Percentiles rank a stretch among this genome's conserved stretches.
phyloP scores from a whole-genome alignment of 176 grass and related monocot genomes.

The Chloris gayana region DNA sequence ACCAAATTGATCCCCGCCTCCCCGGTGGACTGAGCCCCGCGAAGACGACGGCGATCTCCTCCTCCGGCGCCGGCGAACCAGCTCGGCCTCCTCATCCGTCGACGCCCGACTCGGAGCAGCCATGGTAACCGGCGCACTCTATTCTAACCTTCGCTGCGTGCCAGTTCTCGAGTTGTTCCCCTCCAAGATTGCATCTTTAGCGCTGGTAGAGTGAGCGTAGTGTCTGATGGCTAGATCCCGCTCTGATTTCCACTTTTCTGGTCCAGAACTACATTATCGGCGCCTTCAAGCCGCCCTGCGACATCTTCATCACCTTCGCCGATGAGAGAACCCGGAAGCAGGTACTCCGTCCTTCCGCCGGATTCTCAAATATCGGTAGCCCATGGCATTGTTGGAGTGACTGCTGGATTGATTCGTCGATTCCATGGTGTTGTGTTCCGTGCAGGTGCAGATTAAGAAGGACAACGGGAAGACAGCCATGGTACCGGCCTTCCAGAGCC shows the following conservation, averaged over 20 bases:
- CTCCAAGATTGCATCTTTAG: constrained; percentile 25
- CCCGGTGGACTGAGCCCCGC: background rate
- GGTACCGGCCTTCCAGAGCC: constrained; percentile 87
- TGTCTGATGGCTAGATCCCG: background rate
- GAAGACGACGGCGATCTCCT: constrained; percentile 34
- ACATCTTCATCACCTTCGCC: constrained; percentile 75
- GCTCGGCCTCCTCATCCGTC: background rate
- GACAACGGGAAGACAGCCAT: constrained; percentile 79
- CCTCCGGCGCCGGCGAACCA: constrained; percentile 6
- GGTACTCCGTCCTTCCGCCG: constrained; percentile 22
- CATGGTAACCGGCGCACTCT: constrained; percentile 33
- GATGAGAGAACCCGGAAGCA: constrained; percentile 84
- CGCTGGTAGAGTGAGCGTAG: background rate
- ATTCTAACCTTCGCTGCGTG: background rate
- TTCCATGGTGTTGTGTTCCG: background rate
- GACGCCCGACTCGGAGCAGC: background rate
- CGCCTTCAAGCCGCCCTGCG: constrained; percentile 87
- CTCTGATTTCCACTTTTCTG: constrained; percentile 21
- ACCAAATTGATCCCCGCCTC: background rate
- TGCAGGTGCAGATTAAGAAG: constrained; percentile 75
- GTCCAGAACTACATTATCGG: constrained; percentile 81
- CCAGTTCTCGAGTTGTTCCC: background rate
- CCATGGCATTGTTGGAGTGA: no score
- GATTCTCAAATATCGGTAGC: background rate
- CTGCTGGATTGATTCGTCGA: background rate